Conservation (phyloP, 2,329 filamentous ascomycete genomes). For the Microdochium trichocladiopsis region DNA sequence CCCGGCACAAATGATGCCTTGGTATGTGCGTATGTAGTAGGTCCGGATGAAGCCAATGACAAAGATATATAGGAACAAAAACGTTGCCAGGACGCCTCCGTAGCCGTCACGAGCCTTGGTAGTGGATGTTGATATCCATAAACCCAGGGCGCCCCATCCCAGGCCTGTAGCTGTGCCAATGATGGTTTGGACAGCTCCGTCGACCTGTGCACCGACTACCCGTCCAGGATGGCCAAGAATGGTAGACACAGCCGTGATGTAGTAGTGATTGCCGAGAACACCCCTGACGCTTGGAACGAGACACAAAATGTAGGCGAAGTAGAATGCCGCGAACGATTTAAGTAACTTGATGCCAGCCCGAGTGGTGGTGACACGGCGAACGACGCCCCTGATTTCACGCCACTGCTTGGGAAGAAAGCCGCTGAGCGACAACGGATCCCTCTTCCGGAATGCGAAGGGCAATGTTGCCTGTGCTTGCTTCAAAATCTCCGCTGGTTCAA, state of each 20-base stretch:
- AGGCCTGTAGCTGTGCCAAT: constrained; percentile 45
- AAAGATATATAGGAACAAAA: constrained; percentile 45
- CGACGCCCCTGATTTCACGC: constrained; percentile 33
- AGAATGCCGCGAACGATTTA: constrained; percentile 50
- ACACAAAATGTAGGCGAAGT: constrained; percentile 47
- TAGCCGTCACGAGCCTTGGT: constrained; percentile 36
- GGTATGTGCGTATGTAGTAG: constrained; percentile 48
- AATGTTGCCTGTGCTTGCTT: constrained; percentile 34
- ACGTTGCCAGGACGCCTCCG: constrained; percentile 48
- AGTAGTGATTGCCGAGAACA: constrained; percentile 47
- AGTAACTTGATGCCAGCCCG: constrained; percentile 41
- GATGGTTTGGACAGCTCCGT: constrained; percentile 46
- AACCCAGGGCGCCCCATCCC: constrained; percentile 46
- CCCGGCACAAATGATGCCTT: constrained; percentile 46
- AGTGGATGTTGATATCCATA: constrained; percentile 46
- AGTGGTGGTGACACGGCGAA: constrained; percentile 35
- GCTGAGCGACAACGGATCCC: constrained; percentile 36
- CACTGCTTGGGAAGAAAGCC: constrained; percentile 40
- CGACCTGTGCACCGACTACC: constrained; percentile 48
- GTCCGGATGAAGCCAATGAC: constrained; percentile 44
- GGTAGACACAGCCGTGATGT: constrained; percentile 49
- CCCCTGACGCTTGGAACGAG: constrained; percentile 37
- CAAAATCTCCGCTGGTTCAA: constrained; percentile 29
- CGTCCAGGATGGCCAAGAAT: constrained; percentile 51
- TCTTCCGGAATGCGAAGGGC: constrained; percentile 37